Percentiles rank a stretch among this genome's conserved stretches.
phyloP scores from a whole-genome alignment of 2,329 filamentous ascomycete genomes.

The Cladosporium sphaerospermum region DNA sequence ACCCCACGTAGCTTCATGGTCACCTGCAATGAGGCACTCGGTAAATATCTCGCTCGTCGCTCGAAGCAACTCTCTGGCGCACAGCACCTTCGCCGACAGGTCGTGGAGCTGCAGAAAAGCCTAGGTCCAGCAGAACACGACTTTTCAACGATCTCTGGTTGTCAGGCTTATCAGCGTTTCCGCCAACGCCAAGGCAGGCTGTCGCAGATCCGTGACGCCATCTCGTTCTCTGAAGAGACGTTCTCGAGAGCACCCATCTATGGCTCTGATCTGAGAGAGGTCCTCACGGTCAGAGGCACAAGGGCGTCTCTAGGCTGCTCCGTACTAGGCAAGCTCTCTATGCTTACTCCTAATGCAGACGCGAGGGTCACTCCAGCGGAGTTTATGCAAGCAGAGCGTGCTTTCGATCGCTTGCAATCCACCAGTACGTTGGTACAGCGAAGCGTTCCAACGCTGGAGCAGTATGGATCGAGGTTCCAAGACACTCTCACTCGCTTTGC shows the following conservation, averaged over 20 bases:
- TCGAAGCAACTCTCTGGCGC: conserved; percentile 20
- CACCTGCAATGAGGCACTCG: conserved; percentile 16
- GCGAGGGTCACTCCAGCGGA: neutral
- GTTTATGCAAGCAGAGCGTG: conserved; percentile 17
- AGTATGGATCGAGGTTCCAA: conserved; percentile 67
- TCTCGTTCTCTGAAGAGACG: conserved; percentile 20
- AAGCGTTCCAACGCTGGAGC: conserved; percentile 56
- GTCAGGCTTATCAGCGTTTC: conserved; percentile 22
- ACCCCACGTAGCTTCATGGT: conserved; percentile 17
- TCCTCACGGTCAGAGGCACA: conserved; percentile 19
- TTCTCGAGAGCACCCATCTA: conserved; percentile 21
- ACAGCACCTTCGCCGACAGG: conserved; percentile 16
- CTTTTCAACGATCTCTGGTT: conserved; percentile 21
- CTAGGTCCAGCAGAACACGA: conserved; percentile 18
- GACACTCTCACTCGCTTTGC: conserved; percentile 78
- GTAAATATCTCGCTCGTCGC: conserved; percentile 15
- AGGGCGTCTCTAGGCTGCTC: conserved; percentile 5
- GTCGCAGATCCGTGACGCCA: conserved; percentile 24
- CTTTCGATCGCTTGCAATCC: conserved; percentile 21
- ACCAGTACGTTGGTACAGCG: conserved; percentile 20
- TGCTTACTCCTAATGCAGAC: conserved; percentile 8
- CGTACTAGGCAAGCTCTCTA: conserved; percentile 9
- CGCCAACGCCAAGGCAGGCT: conserved; percentile 20
- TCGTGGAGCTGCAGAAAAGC: conserved; percentile 16
- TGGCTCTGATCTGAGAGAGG: conserved; percentile 26